Evolutionary conservation across 169 alveolate genomes (phyloP).

Genomic region (Babesia ovis): DNA sequence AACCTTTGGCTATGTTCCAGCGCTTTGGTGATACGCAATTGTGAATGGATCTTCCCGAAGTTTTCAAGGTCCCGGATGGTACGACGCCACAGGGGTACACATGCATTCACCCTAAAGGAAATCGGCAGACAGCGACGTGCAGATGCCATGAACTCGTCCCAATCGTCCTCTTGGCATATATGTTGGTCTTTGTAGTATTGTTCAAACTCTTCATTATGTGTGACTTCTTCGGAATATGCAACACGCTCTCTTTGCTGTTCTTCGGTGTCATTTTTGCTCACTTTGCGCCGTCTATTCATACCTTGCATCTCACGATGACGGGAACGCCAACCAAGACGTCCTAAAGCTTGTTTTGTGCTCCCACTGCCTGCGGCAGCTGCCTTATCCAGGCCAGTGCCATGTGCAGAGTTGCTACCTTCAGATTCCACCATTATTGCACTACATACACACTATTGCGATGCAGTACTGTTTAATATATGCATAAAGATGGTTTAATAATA

Average conservation of each 20-base stretch:
- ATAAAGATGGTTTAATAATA: too few relatives aligned
- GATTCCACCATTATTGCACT: too few relatives aligned
- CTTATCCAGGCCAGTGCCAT: too few relatives aligned
- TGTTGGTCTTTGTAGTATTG: conserved; percentile 68
- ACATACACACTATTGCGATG: too few relatives aligned
- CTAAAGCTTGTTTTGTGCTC: background rate
- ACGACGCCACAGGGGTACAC: conserved; percentile 33
- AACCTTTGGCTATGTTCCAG: conserved; percentile 4
- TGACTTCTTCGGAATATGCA: conserved; percentile 22
- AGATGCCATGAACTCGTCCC: conserved; percentile 69
- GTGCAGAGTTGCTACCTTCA: too few relatives aligned
- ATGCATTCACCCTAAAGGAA: conserved; percentile 69
- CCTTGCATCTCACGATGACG: conserved; percentile 64
- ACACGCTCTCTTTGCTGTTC: conserved; percentile 52
- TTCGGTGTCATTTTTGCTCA: conserved; percentile 19
- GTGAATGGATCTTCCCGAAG: background rate
- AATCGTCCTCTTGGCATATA: conserved; percentile 65
- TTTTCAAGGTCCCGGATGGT: conserved; percentile 23
- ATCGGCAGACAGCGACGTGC: conserved; percentile 67
- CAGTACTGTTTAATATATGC: too few relatives aligned
- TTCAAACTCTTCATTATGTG: conserved; percentile 55
- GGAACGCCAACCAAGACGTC: conserved; percentile 49
- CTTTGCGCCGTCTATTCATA: conserved; percentile 47
- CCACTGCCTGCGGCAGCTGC: too few relatives aligned
- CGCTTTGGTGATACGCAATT: conserved; percentile 8